These are phyloP conservation scores for Trichoderma simmonsii DNA, from an alignment of 2,329 filamentous ascomycete genomes.

Conservation along the genomic window DNA sequence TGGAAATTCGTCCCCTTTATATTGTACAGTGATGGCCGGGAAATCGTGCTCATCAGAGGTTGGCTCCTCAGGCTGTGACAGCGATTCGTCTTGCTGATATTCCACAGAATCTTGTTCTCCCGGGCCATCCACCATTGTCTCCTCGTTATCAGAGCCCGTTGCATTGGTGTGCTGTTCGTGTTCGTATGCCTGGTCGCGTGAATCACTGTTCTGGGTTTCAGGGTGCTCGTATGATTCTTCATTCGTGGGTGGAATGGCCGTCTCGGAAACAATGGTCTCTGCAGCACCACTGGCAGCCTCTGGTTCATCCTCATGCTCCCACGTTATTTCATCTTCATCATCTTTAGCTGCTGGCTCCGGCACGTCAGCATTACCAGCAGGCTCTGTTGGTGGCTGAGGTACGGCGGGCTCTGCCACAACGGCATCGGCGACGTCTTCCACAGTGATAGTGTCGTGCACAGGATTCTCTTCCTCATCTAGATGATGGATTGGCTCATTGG, in stretches of 20 bases:
- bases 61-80: neutral
- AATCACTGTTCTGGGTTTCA: conserved; percentile 18
- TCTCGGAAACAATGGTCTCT: neutral
- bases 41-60: conserved; percentile 24
- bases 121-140: conserved; percentile 19
- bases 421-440: neutral
- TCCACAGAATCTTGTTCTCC: conserved; percentile 19
- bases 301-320: conserved; percentile 21
- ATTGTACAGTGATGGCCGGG: conserved; percentile 41
- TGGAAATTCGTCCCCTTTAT: conserved; percentile 44
- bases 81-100: conserved; percentile 15
- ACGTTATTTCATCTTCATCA: conserved; percentile 22
- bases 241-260: neutral
- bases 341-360: neutral
- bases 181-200: neutral
- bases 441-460: neutral
- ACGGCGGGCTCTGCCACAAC: neutral
- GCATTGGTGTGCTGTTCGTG: conserved; percentile 29
- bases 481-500: neutral
- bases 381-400: neutral
- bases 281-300: neutral
- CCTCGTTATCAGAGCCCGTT: conserved; percentile 37
- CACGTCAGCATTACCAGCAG: neutral
- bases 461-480: neutral
- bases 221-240: neutral